A percentile compares a stretch with the other conserved stretches of the same genome.
Evolutionary conservation across 2,329 filamentous ascomycete genomes (phyloP).

Genomic region (Laburnicola sp.): DNA sequence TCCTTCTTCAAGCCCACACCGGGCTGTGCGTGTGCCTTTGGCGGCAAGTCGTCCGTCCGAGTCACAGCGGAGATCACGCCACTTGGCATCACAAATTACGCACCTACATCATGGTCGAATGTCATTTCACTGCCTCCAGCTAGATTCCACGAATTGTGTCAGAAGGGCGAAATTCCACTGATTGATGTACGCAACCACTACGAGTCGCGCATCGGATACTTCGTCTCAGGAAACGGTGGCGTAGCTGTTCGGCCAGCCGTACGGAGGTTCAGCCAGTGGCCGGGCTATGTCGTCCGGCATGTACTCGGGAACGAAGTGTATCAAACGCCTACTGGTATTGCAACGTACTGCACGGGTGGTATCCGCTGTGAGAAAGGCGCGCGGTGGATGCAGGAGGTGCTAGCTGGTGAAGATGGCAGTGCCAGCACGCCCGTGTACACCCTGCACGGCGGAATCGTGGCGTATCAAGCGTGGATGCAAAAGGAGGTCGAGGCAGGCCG

Average conservation of each 20-base stretch:
- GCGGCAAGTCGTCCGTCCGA: constrained; percentile 14
- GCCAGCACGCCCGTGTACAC: constrained; percentile 19
- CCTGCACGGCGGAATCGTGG: constrained; percentile 27
- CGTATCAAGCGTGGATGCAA: constrained; percentile 29
- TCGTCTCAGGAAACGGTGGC: constrained; percentile 20
- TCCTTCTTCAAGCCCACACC: constrained; percentile 28
- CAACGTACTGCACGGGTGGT: constrained; percentile 31
- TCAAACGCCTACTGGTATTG: constrained; percentile 16
- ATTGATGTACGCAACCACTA: constrained; percentile 33
- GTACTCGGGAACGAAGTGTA: constrained; percentile 15
- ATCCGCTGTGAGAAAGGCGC: constrained; percentile 32
- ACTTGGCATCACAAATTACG: constrained; percentile 27
- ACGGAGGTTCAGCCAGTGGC: constrained; percentile 31
- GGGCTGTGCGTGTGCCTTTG: constrained; percentile 28
- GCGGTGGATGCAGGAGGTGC: constrained; percentile 30
- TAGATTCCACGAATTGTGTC: constrained; percentile 23
- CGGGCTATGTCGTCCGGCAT: constrained; percentile 24
- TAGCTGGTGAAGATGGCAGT: constrained; percentile 4
- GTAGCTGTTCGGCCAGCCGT: constrained; percentile 23
- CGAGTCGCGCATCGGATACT: constrained; percentile 31
- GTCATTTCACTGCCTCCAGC: constrained; percentile 21
- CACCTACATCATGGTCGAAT: constrained; percentile 22
- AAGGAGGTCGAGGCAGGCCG: constrained; percentile 20
- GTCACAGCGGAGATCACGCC: constrained; percentile 30
- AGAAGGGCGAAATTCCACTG: constrained; percentile 19